These are phyloP conservation scores for Naegleria fowleri DNA, from an alignment of 208 protist species.

Conservation along the genomic window DNA sequence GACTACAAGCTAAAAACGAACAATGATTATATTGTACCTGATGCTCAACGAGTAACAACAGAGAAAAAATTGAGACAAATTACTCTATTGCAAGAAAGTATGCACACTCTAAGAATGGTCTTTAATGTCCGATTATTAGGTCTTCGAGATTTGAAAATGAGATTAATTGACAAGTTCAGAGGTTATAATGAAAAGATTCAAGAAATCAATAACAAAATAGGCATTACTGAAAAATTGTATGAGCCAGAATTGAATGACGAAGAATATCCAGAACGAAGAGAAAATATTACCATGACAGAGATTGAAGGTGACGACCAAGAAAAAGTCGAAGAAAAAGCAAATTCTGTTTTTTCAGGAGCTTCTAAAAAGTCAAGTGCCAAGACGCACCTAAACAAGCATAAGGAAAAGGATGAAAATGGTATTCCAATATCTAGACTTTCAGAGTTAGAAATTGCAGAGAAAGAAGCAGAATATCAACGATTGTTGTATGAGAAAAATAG, in stretches of 20 bases:
- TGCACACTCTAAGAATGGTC: slow-evolving; percentile 63
- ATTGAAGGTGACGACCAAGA: slow-evolving; percentile 70
- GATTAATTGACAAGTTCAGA: slow-evolving; percentile 61
- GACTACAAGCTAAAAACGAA: slow-evolving; percentile 88
- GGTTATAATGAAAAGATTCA: slow-evolving; percentile 55
- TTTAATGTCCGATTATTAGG: slow-evolving; percentile 83
- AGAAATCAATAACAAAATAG: slow-evolving; percentile 66
- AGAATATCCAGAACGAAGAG: slow-evolving; percentile 53
- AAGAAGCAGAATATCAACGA: slow-evolving; percentile 34
- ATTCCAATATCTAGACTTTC: slow-evolving; percentile 31
- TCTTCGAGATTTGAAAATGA: slow-evolving; percentile 74
- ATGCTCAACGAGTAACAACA: slow-evolving; percentile 75
- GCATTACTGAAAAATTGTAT: slow-evolving; percentile 32
- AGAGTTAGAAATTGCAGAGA: slow-evolving; percentile 42
- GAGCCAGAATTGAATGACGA: slow-evolving; percentile 25
- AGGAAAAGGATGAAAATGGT: not conserved
- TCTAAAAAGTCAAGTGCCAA: not conserved
- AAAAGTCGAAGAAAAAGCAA: slow-evolving; percentile 45
- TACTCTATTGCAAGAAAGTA: slow-evolving; percentile 71
- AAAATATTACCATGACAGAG: slow-evolving; percentile 47
- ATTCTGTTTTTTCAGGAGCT: not conserved
- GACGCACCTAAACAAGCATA: not conserved
- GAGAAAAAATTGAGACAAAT: slow-evolving; percentile 83
- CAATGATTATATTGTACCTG: slow-evolving; percentile 67
- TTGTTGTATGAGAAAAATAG: slow-evolving; percentile 62